Evolutionary conservation across 495 filamentous ascomycete species (phyloP), one percentile per base, ranked within the genome.

Genomic region (Xylaria nigripes): DNA sequence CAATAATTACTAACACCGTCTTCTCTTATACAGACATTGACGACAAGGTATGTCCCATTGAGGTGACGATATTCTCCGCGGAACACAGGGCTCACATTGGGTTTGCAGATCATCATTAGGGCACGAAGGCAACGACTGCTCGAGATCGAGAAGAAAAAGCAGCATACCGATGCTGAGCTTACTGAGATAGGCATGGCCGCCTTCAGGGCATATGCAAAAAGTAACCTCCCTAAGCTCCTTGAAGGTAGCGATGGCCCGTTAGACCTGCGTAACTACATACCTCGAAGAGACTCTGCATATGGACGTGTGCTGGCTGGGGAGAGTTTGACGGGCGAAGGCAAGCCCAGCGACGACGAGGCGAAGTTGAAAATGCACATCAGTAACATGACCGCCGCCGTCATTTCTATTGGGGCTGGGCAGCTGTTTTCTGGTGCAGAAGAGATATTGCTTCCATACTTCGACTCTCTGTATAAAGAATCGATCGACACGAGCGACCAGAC

Each of bases 341-440:
- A 74, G 48, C 72, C 81, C 22, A 71, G 81, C 7, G 88, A 94
- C 56, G 77, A 79, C 43, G 82, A 86, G 52, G 86, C 94, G 2
- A 97, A 96, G 75, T 70, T 88, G 48, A 95, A 94, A 65, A 95
- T 96, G 90, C 90, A 96, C 60, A 80, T 96, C 51, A 86, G 81
- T 63, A 95, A 88, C 2, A 82, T 84, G 50, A 72, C 77, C 18
- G 74, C 81, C 0, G 84, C 86, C 1, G 76, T 81, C 12, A 62
- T 70, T 42, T 81, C 80, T 8, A 75, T 90, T 27, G 64, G 66
- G 67, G 66, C 73, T 56, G 48, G 69, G 47, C 59, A 70, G 41
- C 55, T 72, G 1, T 71, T 75, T 64, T 60, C 74, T 30, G 69
- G 71, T 18, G 76, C 79, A 7, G 81, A 84, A 36, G 76, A 82